Conservation (phyloP, 2,329 filamentous ascomycete species). For the Stylonectria norvegica region DNA sequence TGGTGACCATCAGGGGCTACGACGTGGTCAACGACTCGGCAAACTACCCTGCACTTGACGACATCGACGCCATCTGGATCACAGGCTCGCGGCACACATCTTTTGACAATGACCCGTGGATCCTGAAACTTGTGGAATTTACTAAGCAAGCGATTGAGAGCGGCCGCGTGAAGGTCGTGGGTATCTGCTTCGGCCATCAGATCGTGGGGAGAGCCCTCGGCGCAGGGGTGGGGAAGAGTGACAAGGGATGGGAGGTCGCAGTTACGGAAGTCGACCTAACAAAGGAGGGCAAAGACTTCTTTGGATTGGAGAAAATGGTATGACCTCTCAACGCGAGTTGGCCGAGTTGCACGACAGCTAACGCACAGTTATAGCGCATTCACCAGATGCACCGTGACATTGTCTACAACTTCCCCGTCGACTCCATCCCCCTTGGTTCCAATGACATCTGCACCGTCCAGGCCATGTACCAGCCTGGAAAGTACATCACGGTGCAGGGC, state of each 20-base stretch:
- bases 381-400: conserved; percentile 50
- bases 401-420: conserved; percentile 38
- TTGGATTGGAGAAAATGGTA: conserved; percentile 35
- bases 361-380: conserved; percentile 30
- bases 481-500: conserved; percentile 44
- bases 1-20: conserved; percentile 60
- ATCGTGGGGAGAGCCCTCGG: conserved; percentile 43
- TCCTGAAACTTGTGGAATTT: conserved; percentile 40
- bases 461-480: conserved; percentile 38
- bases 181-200: conserved; percentile 49
- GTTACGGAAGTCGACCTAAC: conserved; percentile 40
- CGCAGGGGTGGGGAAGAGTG: conserved; percentile 35
- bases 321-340: not conserved
- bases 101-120: conserved; percentile 44
- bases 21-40: conserved; percentile 65
- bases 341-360: conserved; percentile 29
- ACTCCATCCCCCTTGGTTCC: conserved; percentile 39
- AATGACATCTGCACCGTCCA: conserved; percentile 42
- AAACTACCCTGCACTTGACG: conserved; percentile 67
- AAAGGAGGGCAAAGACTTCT: conserved; percentile 38
- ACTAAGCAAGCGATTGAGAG: conserved; percentile 30
- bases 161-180: conserved; percentile 59
- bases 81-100: conserved; percentile 65
- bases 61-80: conserved; percentile 78
- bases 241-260: conserved; percentile 44